Evolutionary conservation across 805 yeast genomes (phyloP), one percentile per base, ranked within the genome.

Genomic region (Wickerhamiella kazuoi): DNA sequence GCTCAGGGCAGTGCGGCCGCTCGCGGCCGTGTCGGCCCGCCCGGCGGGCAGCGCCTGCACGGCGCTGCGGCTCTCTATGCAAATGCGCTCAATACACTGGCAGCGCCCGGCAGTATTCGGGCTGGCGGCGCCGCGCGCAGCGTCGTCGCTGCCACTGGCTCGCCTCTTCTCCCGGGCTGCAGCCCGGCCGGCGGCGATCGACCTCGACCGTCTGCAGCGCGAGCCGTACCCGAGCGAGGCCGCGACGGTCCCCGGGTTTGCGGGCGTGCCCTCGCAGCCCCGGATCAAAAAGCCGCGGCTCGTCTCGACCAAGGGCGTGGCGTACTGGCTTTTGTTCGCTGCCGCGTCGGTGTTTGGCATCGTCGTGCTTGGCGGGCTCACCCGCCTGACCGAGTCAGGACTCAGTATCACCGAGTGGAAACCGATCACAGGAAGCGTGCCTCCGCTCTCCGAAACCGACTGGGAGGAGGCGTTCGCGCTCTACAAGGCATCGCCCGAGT

Each of bases 331-430:
- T 40, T 61, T 86, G 5, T 87, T 90, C 19, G 76, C 93, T 1
- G 79, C 96, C 1, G 78, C 79, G 0, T 62, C 90, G 14, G 94
- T 90, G 1, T 90, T 90, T 58, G 95, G 93, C 28, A 90, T 90
- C 44, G 97, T 90, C 14, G 76, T 90, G n/a, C 65, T 90, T 4
- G 99, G 98, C 35, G 99, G 99, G 1, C 66, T 90, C 35, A 90
- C 98, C 0, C 71, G 99, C 51, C 67, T 90, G 34, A 90, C 98
- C 0, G 99, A 90, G 54, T 81, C 94, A 0, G 99, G 98, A 0
- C 65, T 90, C 35, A 79, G 94, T 36, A 90, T 90, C 56, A 90
- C 97, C 1, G 98, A 90, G 55, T 90, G 99, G 99, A 82, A 76
- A 56, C 99, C 99, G 1, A 84, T 90, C 21, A 83, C 98, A 0